Base-by-base conservation (phyloP, 2,329 filamentous ascomycete genomes). In the Didymella keratinophila region DNA sequence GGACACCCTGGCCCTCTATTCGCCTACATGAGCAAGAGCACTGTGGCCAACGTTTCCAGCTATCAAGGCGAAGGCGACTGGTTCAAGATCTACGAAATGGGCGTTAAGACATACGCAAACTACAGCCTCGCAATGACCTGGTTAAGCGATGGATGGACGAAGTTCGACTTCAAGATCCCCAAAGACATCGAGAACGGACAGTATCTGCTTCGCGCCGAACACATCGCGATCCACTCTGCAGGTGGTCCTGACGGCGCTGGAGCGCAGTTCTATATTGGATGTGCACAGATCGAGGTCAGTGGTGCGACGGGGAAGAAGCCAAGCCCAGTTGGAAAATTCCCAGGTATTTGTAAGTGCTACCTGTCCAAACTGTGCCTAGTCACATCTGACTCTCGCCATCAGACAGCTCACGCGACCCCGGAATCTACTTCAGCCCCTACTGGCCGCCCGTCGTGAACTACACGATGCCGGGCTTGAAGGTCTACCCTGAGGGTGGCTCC, bases 1-100 rank as follows among this genome's bases (percentile, higher is more conserved):
- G 76, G 74, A 59, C 73, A 77, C 39, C 74, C 74, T 12, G 73
- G 74, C 23, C 74, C 73, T n/a, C 68, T 73, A 18, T 75, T 76
- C 48, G 73, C 76, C 20, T 77, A 77, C 66, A 67, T 77, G 57
- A 70, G 67, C 59, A 76, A 81, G 73, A 55, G 52, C 21, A 86
- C 83, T 56, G 81, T 89, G 61, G 85, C 88, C 76, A 89, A 87
- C 73, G 83, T 90, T 59, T 85, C 89, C 70, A 83, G 82, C 34
- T 88, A 89, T 69, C 89, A 92, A 76, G 88, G 89, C 64, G 84
- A 89, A 52, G 83, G 73, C n/a, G 72, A 74, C 45, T 77, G 74
- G 74, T 64, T 70, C 61, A 77, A 77, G 65, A 72, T 75, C 48
- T 70, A 70, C 56, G 66, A 74, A 61, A 68, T 61, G 37, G 73